These are phyloP conservation scores for Onygenales sp. DNA, from an alignment of 2,329 filamentous ascomycete genomes.

Conservation along the genomic window DNA sequence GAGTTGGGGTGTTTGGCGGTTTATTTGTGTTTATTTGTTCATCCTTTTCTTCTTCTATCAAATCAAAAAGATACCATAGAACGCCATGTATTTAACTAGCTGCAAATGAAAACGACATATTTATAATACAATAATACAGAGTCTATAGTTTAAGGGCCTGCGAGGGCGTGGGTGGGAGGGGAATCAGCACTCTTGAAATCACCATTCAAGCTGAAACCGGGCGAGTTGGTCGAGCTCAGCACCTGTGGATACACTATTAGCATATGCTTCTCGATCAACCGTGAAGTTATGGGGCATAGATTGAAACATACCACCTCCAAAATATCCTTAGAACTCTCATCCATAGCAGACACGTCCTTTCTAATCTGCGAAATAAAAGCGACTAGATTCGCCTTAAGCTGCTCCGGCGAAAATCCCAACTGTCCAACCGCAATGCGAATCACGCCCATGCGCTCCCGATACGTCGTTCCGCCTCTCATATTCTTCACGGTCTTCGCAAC, in stretches of 20 bases:
- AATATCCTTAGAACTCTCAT: conserved; percentile 62
- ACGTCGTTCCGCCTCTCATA: conserved; percentile 74
- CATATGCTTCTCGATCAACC: too few species aligned
- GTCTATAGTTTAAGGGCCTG: conserved; percentile 31
- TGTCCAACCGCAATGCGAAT: conserved; percentile 87
- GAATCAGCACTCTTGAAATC: conserved; percentile 58
- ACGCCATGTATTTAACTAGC: conserved; percentile 28
- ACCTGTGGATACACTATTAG: conserved; percentile 38
- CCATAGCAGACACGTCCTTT: conserved; percentile 60
- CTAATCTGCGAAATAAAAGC: conserved; percentile 66
- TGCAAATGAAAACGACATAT: conserved; percentile 27
- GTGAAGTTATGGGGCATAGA: background rate
- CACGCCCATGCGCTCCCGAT: conserved; percentile 75
- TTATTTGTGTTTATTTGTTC: background rate
- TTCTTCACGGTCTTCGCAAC: conserved; percentile 66
- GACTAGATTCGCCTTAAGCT: conserved; percentile 77
- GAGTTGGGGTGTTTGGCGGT: background rate
- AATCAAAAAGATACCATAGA: conserved; percentile 27
- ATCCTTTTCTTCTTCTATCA: conserved; percentile 20
- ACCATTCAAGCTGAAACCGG: conserved; percentile 79
- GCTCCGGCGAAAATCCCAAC: conserved; percentile 75
- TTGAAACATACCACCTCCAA: conserved; percentile 51
- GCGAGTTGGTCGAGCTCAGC: conserved; percentile 76
- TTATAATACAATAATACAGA: conserved; percentile 38
- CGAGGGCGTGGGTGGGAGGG: conserved; percentile 41